Conservation (phyloP, 345 rosid genomes). For the Populus nigra region DNA sequence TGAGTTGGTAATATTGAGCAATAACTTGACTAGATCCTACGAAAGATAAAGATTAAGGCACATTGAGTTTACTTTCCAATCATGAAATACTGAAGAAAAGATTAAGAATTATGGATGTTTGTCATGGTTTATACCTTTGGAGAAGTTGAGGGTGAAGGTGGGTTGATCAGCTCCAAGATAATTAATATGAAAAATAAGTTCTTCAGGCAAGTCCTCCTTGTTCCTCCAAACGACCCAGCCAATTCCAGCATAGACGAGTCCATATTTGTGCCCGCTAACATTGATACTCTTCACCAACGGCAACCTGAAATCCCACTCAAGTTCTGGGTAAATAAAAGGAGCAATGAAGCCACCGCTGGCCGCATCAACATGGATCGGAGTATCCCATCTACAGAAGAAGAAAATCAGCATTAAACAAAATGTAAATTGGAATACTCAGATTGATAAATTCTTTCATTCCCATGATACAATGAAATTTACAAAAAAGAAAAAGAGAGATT, state of each 20-base stretch:
- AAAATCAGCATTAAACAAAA: background rate
- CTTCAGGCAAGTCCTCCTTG: conserved; percentile 29
- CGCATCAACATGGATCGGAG: conserved; percentile 29
- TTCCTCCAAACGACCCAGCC: conserved; percentile 33
- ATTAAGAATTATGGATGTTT: background rate
- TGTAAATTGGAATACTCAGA: too few relatives aligned
- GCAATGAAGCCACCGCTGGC: conserved; percentile 34
- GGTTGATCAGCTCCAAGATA: conserved; percentile 33
- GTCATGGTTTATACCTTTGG: conserved; percentile 18
- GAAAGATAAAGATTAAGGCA: background rate
- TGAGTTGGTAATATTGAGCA: conserved; percentile 30
- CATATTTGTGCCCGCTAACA: conserved; percentile 33
- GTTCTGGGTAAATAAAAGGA: conserved; percentile 23
- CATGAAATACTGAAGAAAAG: background rate
- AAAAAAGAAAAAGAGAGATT: background rate
- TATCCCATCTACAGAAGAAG: conserved; percentile 21
- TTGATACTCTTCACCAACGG: conserved; percentile 32
- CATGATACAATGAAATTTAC: background rate
- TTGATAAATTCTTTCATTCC: too few relatives aligned
- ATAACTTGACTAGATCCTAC: conserved; percentile 33
- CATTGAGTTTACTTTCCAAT: background rate
- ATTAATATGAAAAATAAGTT: conserved; percentile 29
- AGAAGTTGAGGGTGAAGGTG: conserved; percentile 32
- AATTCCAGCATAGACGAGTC: conserved; percentile 27
- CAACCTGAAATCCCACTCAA: conserved; percentile 30